phyloP scores from a whole-genome alignment of 129 eudicot species.

The Deinandra increscens region DNA sequence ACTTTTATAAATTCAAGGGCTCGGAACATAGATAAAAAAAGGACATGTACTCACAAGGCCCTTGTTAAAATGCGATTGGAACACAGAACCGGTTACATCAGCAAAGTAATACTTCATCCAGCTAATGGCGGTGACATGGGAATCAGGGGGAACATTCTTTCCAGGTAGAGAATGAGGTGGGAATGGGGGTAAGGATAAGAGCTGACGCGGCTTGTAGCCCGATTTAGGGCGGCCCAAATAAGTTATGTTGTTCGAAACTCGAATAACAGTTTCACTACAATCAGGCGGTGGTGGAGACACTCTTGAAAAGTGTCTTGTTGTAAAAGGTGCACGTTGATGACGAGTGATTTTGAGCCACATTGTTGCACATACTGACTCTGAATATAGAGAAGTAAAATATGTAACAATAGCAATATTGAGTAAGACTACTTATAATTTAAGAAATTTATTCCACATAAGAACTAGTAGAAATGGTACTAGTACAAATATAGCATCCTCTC shows the following conservation, averaged over 20 bases:
- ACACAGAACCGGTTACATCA: conserved; percentile 49
- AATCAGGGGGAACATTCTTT: conserved; percentile 32
- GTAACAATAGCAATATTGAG: conserved; percentile 5
- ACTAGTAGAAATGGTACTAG: neutral
- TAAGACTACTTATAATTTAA: neutral
- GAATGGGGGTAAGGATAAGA: conserved; percentile 78
- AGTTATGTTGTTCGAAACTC: conserved; percentile 65
- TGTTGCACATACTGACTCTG: conserved; percentile 33
- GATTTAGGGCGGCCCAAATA: conserved; percentile 60
- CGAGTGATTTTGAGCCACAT: conserved; percentile 34
- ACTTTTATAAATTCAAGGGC: conserved; percentile 1
- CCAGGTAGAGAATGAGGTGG: conserved; percentile 71
- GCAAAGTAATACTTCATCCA: conserved; percentile 88
- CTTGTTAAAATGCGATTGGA: conserved; percentile 67
- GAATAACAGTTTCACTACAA: conserved; percentile 36
- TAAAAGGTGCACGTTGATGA: conserved; percentile 10
- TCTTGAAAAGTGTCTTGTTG: conserved; percentile 47
- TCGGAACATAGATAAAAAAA: neutral
- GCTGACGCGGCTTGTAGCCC: conserved; percentile 74
- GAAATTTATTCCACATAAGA: neutral
- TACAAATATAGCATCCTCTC: neutral
- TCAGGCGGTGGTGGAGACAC: conserved; percentile 52
- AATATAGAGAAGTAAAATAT: conserved; percentile 1
- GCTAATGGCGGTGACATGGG: conserved; percentile 67
- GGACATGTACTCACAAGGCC: conserved; percentile 61